Conservation (phyloP, 495 filamentous ascomycete species). For the Xylaria sp. region DNA sequence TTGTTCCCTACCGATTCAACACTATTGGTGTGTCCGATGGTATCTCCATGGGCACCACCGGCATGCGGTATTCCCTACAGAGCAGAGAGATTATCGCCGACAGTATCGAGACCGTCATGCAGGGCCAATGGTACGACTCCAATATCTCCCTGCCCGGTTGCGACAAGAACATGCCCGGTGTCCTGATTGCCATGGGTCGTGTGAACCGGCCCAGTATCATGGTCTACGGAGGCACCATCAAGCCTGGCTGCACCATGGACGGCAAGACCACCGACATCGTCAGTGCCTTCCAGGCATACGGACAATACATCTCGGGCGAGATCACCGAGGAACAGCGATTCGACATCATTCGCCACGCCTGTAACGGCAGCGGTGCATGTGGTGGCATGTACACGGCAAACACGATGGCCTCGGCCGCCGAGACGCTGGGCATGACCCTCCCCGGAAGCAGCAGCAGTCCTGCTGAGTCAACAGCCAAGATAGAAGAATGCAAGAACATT, state of each 20-base stretch:
- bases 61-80: conserved; percentile 95
- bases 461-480: conserved; percentile 85
- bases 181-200: conserved; percentile 96
- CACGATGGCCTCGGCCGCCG: conserved; percentile 97
- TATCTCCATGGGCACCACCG: conserved; percentile 81
- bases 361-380: conserved; percentile 91
- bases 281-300: conserved; percentile 97
- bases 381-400: conserved; percentile 99
- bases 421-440: conserved; percentile 93
- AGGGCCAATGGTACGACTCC: conserved; percentile 98
- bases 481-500: conserved; percentile 82
- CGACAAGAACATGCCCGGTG: conserved; percentile 99
- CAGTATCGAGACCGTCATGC: conserved; percentile 98
- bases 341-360: conserved; percentile 94
- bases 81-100: conserved; percentile 96
- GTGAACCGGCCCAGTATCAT: conserved; percentile 93
- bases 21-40: conserved; percentile 92
- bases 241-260: conserved; percentile 81
- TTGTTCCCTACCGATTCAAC: conserved; percentile 94
- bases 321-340: conserved; percentile 90
- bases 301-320: conserved; percentile 89
- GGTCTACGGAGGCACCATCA: conserved; percentile 96
- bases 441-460: conserved; percentile 93
- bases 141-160: conserved; percentile 98
- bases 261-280: conserved; percentile 91